Evolutionary conservation across 2,329 filamentous ascomycete species (phyloP).

Genomic region (Colletotrichum theobromicola): DNA sequence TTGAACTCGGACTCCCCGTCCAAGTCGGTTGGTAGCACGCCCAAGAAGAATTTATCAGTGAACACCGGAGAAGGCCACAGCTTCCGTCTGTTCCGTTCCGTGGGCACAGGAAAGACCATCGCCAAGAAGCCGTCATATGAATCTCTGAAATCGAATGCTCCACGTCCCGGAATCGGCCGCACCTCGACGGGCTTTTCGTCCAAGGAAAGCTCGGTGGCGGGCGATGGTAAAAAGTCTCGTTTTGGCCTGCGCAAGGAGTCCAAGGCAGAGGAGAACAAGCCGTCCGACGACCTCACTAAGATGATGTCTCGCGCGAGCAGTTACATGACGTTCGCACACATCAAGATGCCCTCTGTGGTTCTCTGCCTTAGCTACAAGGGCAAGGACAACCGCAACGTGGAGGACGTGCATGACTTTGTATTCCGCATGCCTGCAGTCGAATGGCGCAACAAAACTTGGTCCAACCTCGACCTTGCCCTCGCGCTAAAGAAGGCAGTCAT

Average conservation of each 20-base stretch:
- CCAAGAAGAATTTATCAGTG: conserved; percentile 54
- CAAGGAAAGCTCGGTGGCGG: conserved; percentile 42
- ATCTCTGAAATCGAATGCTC: conserved; percentile 52
- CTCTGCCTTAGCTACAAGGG: conserved; percentile 97
- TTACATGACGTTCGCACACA: conserved; percentile 96
- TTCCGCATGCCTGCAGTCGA: conserved; percentile 94
- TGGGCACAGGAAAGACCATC: conserved; percentile 47
- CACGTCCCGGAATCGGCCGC: conserved; percentile 50
- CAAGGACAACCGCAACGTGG: conserved; percentile 91
- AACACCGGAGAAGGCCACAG: conserved; percentile 51
- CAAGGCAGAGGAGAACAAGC: conserved; percentile 60
- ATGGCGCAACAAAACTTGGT: conserved; percentile 99
- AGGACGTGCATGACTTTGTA: conserved; percentile 97
- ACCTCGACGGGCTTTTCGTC: conserved; percentile 51
- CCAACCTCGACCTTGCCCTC: conserved; percentile 91
- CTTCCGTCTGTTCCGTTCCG: conserved; percentile 57
- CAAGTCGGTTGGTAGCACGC: conserved; percentile 32
- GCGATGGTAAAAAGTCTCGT: conserved; percentile 52
- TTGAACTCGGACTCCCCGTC: conserved; percentile 61
- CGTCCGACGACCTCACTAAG: conserved; percentile 88
- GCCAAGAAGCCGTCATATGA: conserved; percentile 62
- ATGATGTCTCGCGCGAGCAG: conserved; percentile 96
- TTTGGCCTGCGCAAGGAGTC: conserved; percentile 61
- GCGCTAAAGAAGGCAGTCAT: conserved; percentile 94
- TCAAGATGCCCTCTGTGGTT: conserved; percentile 93